Base-by-base conservation (phyloP, 108 stramenopile species). In the Cyclotella sp. region DNA sequence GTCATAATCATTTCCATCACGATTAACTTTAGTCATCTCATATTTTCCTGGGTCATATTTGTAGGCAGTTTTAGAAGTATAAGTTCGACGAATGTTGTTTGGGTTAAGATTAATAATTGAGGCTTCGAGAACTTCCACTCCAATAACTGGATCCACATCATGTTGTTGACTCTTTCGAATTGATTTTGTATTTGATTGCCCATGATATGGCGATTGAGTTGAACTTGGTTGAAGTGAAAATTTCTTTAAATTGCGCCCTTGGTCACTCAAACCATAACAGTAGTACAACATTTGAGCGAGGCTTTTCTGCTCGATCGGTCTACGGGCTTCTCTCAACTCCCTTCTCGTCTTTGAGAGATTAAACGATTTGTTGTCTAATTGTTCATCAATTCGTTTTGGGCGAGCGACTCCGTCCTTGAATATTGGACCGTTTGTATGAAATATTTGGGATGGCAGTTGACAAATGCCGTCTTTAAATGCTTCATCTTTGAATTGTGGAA, bases 101-200 rank as follows among this genome's bases (percentile, higher is more conserved):
- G 83, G 87, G 73, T 95, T 95, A 45, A 95, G 83, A 68, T 84
- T 79, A 39, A 84, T 78, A 28, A 91, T 58, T 6, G 85, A 87
- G 29, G 86, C 88, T 57, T 95, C 91, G 49, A 95, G 63, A n/a
- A 95, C 58, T 78, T 95, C 87, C 0, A 87, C 90, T 28, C 90
- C 94, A 61, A 90, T 82, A 22, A 61, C 55, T 24, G 64, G 52
- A 19, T 40, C 60, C 9, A 39, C 7, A 12, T 65, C 39, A 5
- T 30, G 41, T 72, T 61, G 43, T 39, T 30, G 13, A 14, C 71
- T 57, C 30, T 39, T 52, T n/a, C 7, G 12, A 30, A 42, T 10
- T 41, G 42, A 1, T 52, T 55, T 66, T 40, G 22, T 3, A 43
- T 43, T 46, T 29, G 39, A 28, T 60, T 72, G 63, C 28, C 11